Evolutionary conservation across 164 flowering plant genomes (phyloP).

Genomic region (Magnolia kwangsiensis): DNA sequence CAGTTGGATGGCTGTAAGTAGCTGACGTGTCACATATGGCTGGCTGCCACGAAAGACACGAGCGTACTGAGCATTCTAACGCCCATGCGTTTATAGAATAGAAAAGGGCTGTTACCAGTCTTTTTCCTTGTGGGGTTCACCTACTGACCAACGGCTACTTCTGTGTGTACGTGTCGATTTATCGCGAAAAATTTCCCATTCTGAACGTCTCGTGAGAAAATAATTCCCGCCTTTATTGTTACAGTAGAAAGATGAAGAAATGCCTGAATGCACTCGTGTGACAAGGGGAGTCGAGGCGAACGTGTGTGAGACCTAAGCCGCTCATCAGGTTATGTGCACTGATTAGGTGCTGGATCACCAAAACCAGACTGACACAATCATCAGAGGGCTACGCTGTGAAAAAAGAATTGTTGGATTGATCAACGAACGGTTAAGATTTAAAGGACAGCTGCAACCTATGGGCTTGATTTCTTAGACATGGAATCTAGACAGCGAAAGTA

Average conservation of each 20-base stretch:
- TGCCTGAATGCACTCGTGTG: too few relatives aligned
- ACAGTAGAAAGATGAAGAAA: too few relatives aligned
- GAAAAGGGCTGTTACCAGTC: not conserved
- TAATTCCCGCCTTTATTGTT: too few relatives aligned
- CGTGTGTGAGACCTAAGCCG: not conserved
- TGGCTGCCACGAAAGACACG: not conserved
- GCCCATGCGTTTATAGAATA: not conserved
- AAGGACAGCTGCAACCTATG: too few relatives aligned
- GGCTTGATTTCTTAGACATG: too few relatives aligned
- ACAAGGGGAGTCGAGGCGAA: not conserved
- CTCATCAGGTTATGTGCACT: not conserved
- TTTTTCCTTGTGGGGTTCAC: not conserved
- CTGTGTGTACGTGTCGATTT: not conserved
- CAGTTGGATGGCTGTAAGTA: too few relatives aligned
- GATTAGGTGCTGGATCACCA: too few relatives aligned
- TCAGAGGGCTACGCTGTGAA: too few relatives aligned
- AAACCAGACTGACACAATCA: too few relatives aligned
- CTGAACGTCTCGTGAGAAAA: not conserved
- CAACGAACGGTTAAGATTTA: too few relatives aligned
- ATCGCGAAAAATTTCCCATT: not conserved
- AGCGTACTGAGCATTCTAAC: not conserved
- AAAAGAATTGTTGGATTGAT: too few relatives aligned
- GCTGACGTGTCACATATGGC: not conserved
- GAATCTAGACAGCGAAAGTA: too few relatives aligned
- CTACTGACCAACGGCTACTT: slow-evolving; percentile 4